Evolutionary conservation across 169 alveolate species (phyloP).

Genomic region (Nephromyces sp.): DNA sequence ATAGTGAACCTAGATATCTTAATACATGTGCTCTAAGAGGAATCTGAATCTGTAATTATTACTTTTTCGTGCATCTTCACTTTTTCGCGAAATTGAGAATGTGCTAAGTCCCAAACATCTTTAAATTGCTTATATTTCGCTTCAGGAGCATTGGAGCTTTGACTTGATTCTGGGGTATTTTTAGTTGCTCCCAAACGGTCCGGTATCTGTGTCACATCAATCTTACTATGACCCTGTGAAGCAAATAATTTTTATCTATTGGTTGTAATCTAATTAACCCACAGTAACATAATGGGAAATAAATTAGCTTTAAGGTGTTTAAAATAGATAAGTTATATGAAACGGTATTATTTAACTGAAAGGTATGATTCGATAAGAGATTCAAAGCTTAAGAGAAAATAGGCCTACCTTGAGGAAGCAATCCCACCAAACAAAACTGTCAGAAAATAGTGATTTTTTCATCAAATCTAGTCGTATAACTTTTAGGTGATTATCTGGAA

Average conservation of each 20-base stretch:
- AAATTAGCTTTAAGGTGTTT: not conserved
- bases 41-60: too few species aligned
- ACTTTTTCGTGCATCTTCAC: not conserved
- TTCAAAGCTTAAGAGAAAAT: too few species aligned
- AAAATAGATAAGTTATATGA: too few species aligned
- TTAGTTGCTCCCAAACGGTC: not conserved
- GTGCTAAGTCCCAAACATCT: not conserved
- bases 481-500: not conserved
- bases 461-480: not conserved
- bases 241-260: not conserved
- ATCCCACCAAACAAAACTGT: not conserved
- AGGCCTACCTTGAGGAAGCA: not conserved
- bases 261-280: not conserved
- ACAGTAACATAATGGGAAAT: not conserved
- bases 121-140: not conserved
- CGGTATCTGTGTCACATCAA: not conserved
- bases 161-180: not conserved
- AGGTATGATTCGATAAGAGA: too few species aligned
- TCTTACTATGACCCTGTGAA: not conserved
- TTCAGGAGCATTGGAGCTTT: not conserved
- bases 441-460: not conserved
- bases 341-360: too few species aligned
- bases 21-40: too few species aligned
- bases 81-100: not conserved
- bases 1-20: too few species aligned